Evolutionary conservation across 106 monocot genomes (phyloP), one percentile per base, ranked within the genome.

Genomic region (Alisma plantagoaquatica): DNA sequence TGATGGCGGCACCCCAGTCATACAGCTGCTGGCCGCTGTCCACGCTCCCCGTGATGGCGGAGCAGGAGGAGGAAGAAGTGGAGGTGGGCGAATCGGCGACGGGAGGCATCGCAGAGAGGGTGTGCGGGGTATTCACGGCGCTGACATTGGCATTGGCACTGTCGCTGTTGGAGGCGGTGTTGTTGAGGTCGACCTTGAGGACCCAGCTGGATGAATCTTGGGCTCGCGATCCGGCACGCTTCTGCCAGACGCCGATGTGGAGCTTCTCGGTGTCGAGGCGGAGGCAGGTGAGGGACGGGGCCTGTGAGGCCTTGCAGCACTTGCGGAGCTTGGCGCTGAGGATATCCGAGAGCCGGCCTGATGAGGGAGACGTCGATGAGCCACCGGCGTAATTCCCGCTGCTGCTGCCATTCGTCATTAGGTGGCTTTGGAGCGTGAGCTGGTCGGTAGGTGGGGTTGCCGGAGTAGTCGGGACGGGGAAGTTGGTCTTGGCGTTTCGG

Each of bases 201-300:
- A 96, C 96, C 87, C 96, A 87, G 56, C 51, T 89, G 30, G 88
- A 96, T 28, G 78, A 78, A 38, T 38, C 35, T 14, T 6, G 14
- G 9, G 84, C 73, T 2, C 81, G 80, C 3, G 84, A 31, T 1
- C 96, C 96, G 27, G 96, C 88, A 4, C 96, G 69, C 71, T 96
- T 96, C 78, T 96, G 96, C 96, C 96, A 96, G 17, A 96, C 78
- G 2, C 83, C 96, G 59, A 96, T 89, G 69, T 89, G 72, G 24
- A 88, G 84, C 47, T 76, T 89, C 65, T 96, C 96, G 14, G 78
- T 68, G 75, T 96, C 96, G 16, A 96, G 77, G 33, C 96, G 74
- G 53, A 96, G 84, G 70, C 96, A 96, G 46, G 96, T 96, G 52
- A 96, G 80, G 3, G 96, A 96, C 0, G 96, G 81, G 14, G 62